Base-by-base conservation (phyloP, 164 flowering plant species). In the Platanus orientalis region DNA sequence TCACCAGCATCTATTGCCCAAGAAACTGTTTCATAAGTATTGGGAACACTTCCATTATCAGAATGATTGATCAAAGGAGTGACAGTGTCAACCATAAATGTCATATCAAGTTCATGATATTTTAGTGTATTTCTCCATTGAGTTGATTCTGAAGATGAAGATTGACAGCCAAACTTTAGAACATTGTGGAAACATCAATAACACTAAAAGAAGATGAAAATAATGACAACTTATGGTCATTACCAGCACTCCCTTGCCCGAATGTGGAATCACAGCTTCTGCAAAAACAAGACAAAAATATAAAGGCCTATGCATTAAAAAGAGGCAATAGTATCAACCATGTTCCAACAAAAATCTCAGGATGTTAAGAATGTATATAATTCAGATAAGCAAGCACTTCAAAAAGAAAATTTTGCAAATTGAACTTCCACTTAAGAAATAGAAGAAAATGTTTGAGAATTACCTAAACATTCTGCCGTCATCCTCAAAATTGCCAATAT, bases 381-480 rank as follows among this genome's bases (percentile, higher is more conserved):
- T 2, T 19, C 19, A 19, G 49, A 45, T 19, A 45, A 19, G 49
- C 20, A 45, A 19, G 49, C 49, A 13, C 16, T 6, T 19, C 12
- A 45, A 16, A 16, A 19, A 12, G 49, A 16, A 45, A 45, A 14
- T 17, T 2, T 45, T 17, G 20, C 20, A 45, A 16, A 45, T 45
- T 16, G 49, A 45, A 45, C 39, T 45, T 17, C 16, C 2, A 5
- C 49, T 16, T 45, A 19, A 19, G 4, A 19, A 14, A 45, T 5
- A 45, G 4, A 16, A 45, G 49, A 45, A 16, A 45, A 45, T 13
- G 27, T 13, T 48, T 12, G 14, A 17, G 28, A 21, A 57, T 45
- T 77, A 92, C 98, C 96, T 89, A 50, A 92, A 84, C 84, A 92
- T 86, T 71, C 69, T 76, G 79, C 86, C 89, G 58, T 88, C 87